These are phyloP conservation scores for Sporothrix luriei DNA, from an alignment of 2,329 filamentous ascomycete genomes.

Conservation along the genomic window DNA sequence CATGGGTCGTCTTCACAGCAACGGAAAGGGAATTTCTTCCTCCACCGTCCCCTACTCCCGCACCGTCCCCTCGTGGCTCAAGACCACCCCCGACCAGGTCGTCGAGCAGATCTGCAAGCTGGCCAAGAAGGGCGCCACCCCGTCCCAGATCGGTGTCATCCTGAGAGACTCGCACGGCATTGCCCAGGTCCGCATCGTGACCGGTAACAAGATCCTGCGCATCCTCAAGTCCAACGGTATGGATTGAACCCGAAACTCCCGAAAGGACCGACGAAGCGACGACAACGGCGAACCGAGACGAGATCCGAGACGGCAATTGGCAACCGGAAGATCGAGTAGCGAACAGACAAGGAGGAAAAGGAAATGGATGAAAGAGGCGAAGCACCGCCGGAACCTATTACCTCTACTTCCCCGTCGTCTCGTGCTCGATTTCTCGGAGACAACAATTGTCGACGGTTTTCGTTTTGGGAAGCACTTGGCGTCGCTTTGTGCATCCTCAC, in stretches of 20 bases:
- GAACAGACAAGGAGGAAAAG: background rate
- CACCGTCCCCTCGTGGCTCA: slow-evolving; percentile 89
- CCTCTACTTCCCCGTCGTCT: background rate
- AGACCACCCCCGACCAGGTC: slow-evolving; percentile 97
- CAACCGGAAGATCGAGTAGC: background rate
- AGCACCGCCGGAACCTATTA: background rate
- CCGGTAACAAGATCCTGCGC: slow-evolving; percentile 99
- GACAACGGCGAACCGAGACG: slow-evolving; percentile 14
- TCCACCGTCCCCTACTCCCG: slow-evolving; percentile 97
- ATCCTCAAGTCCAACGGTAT: slow-evolving; percentile 98
- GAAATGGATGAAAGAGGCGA: background rate
- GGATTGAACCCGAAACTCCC: slow-evolving; percentile 50
- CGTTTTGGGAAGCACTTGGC: slow-evolving; percentile 5
- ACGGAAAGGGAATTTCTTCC: slow-evolving; percentile 98
- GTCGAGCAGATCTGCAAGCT: slow-evolving; percentile 99
- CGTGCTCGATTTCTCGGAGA: background rate
- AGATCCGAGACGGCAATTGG: background rate
- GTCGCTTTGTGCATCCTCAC: slow-evolving; percentile 6
- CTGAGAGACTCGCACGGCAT: slow-evolving; percentile 98
- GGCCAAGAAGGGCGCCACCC: slow-evolving; percentile 97
- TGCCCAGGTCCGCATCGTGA: slow-evolving; percentile 96
- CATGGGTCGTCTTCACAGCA: slow-evolving; percentile 98
- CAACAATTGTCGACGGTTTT: background rate
- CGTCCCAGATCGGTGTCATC: slow-evolving; percentile 98
- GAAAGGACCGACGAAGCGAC: background rate